These are phyloP conservation scores for Hyphopichia wangnamkhiaoensis DNA, from an alignment of 1,139 yeast genomes.

Conservation along the genomic window DNA sequence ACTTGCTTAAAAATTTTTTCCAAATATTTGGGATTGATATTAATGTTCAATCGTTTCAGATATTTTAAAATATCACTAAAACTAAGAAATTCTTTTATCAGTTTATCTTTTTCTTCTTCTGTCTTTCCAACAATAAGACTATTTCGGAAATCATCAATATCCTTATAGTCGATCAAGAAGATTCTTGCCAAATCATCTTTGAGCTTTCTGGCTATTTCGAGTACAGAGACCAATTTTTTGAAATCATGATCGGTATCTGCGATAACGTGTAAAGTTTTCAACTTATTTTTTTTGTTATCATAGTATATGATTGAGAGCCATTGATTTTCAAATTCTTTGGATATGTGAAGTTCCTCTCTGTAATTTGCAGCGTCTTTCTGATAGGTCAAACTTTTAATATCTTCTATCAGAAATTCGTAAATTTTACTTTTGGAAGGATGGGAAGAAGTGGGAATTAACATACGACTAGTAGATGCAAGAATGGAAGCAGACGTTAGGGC, in stretches of 20 bases:
- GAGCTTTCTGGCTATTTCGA: slow-evolving; percentile 52
- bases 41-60: slow-evolving; percentile 68
- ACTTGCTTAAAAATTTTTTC: slow-evolving; percentile 47
- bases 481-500: slow-evolving; percentile 17
- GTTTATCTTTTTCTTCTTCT: slow-evolving; percentile 18
- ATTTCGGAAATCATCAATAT: slow-evolving; percentile 26
- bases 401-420: slow-evolving; percentile 63
- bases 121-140: slow-evolving; percentile 23
- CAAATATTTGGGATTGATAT: slow-evolving; percentile 38
- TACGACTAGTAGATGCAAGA: slow-evolving; percentile 14
- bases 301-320: slow-evolving; percentile 85
- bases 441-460: slow-evolving; percentile 12
- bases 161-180: slow-evolving; percentile 31
- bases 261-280: slow-evolving; percentile 68
- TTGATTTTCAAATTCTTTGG: slow-evolving; percentile 59
- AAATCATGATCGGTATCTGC: slow-evolving; percentile 67
- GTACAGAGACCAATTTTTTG: slow-evolving; percentile 54
- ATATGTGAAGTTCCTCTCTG: slow-evolving; percentile 77
- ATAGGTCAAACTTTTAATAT: slow-evolving; percentile 65
- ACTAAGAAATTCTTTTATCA: slow-evolving; percentile 41
- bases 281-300: slow-evolving; percentile 55
- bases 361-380: slow-evolving; percentile 78
- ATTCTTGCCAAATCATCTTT: slow-evolving; percentile 34
- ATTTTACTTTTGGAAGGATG: slow-evolving; percentile 24
- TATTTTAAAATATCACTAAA: slow-evolving; percentile 70